These are phyloP conservation scores for Afroboletus lepidellus DNA, from an alignment of 1,284 basidiomycete genomes.

Conservation along the genomic window DNA sequence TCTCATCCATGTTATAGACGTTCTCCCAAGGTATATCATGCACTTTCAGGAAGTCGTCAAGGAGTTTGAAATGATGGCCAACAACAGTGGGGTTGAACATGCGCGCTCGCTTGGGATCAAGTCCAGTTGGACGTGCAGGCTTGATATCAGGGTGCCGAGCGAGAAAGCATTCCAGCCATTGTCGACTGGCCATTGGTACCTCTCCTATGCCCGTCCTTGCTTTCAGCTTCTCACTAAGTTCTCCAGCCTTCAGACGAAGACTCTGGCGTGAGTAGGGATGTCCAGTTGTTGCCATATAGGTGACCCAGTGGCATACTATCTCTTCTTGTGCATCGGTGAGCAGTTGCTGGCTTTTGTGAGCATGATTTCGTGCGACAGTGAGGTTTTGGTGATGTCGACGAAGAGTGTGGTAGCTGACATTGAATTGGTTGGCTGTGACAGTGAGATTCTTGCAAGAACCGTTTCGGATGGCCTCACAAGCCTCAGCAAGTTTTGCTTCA, in stretches of 20 bases:
- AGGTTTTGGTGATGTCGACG: neutral
- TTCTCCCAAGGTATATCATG: neutral
- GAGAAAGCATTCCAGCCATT: neutral
- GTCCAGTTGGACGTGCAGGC: neutral
- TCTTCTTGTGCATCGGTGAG: neutral
- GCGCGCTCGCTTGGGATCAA: neutral
- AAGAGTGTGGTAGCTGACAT: neutral
- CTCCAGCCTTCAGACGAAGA: neutral
- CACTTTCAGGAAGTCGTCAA: neutral
- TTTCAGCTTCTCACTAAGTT: neutral
- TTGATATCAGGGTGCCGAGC: neutral
- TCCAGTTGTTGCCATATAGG: neutral
- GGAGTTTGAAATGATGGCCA: neutral
- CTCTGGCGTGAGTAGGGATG: neutral
- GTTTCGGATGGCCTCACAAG: neutral
- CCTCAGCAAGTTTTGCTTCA: neutral
- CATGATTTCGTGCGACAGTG: neutral
- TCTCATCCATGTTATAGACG: slow-evolving; percentile 2
- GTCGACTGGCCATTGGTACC: neutral
- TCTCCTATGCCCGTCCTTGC: neutral
- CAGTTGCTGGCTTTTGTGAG: neutral
- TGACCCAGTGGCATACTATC: neutral
- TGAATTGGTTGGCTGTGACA: neutral
- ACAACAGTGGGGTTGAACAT: neutral
- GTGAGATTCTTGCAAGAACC: neutral